These are phyloP conservation scores for Corylus heterophylla DNA, from an alignment of 306 rosid species.

Conservation along the genomic window DNA sequence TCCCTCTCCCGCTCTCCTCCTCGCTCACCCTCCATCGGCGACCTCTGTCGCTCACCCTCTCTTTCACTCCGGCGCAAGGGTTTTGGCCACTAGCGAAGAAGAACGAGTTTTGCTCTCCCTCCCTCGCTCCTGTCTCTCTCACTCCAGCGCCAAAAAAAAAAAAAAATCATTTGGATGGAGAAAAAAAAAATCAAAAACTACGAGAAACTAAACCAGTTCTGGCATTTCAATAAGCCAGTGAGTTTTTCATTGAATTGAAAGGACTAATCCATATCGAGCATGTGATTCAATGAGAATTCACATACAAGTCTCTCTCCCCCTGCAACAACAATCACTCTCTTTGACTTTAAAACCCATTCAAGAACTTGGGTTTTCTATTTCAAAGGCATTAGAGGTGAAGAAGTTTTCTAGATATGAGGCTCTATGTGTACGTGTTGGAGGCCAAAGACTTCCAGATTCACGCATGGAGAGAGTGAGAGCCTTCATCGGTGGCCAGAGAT, in stretches of 20 bases:
- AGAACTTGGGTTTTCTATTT: neutral
- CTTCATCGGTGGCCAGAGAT: too few relatives aligned
- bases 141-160: too few relatives aligned
- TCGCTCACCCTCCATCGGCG: too few relatives aligned
- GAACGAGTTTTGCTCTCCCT: too few relatives aligned
- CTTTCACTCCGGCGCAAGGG: too few relatives aligned
- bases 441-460: conserved; percentile 43
- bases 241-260: neutral
- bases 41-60: too few relatives aligned
- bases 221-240: neutral
- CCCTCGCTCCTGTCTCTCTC: too few relatives aligned
- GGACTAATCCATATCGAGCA: neutral
- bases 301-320: neutral
- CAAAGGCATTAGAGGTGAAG: neutral
- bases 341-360: conserved; percentile 25
- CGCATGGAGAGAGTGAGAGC: too few relatives aligned
- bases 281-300: neutral
- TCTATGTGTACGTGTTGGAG: conserved; percentile 70
- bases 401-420: conserved; percentile 39
- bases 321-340: conserved; percentile 7
- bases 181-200: neutral
- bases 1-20: too few relatives aligned
- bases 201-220: neutral
- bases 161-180: neutral
- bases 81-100: too few relatives aligned